A percentile compares a stretch with the other conserved stretches of the same genome.
Conservation (phyloP, 108 stramenopile genomes). For the Cylindrotheca fusiformis region DNA sequence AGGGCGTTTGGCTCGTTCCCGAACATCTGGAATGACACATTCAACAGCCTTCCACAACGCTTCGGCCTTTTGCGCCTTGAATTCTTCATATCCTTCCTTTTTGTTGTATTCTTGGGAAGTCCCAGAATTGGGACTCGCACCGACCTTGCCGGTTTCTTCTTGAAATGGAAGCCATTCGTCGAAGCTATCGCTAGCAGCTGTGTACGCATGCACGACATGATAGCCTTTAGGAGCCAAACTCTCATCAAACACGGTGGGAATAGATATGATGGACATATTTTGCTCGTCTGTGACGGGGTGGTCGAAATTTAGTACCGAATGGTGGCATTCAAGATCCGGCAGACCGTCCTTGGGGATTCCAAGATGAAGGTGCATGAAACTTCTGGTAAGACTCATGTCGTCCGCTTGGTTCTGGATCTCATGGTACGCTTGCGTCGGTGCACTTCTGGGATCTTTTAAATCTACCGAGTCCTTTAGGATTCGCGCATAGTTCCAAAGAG, state of each 20-base stretch:
- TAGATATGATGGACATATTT: constrained; percentile 82
- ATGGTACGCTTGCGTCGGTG: constrained; percentile 28
- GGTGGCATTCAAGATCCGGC: constrained; percentile 74
- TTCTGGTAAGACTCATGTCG: constrained; percentile 67
- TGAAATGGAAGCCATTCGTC: constrained; percentile 66
- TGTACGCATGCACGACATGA: constrained; percentile 88
- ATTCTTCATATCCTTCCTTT: constrained; percentile 46
- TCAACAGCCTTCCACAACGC: constrained; percentile 86
- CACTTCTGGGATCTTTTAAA: background rate
- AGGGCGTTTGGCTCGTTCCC: constrained; percentile 58
- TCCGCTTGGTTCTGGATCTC: constrained; percentile 51
- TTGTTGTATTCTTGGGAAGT: constrained; percentile 49
- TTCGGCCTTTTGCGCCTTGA: constrained; percentile 79
- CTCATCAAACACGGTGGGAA: constrained; percentile 86
- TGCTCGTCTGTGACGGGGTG: constrained; percentile 70
- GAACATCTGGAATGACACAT: constrained; percentile 82
- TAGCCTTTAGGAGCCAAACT: constrained; percentile 83
- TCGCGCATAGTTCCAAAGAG: constrained; percentile 80
- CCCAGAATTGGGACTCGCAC: constrained; percentile 42
- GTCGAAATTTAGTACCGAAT: constrained; percentile 75
- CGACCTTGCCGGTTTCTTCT: constrained; percentile 60
- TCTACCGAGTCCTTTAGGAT: constrained; percentile 59
- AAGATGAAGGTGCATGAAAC: constrained; percentile 90
- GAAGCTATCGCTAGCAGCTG: constrained; percentile 83
- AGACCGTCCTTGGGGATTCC: constrained; percentile 79